Conservation (phyloP, 2,329 filamentous ascomycete genomes). For the Cytospora chrysosperma region DNA sequence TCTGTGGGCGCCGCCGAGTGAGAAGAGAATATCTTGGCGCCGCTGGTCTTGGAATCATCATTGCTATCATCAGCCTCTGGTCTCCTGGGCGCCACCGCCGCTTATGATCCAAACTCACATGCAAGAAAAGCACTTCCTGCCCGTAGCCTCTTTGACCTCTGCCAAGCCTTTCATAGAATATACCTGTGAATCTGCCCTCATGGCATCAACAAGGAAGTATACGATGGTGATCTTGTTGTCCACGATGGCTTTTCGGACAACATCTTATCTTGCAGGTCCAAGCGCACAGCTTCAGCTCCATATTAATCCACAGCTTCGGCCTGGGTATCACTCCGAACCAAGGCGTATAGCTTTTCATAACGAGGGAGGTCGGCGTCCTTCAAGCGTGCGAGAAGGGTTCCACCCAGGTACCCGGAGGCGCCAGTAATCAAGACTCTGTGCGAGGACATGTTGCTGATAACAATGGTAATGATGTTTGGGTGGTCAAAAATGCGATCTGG, state of each 20-base stretch:
- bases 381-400: conserved; percentile 44
- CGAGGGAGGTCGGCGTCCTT: conserved; percentile 37
- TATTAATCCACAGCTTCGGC: conserved; percentile 44
- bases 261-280: conserved; percentile 40
- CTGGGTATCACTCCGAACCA: conserved; percentile 47
- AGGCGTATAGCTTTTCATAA: conserved; percentile 45
- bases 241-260: conserved; percentile 39
- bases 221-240: conserved; percentile 47
- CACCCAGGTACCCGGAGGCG: conserved; percentile 53
- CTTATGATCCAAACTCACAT: conserved; percentile 30
- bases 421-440: conserved; percentile 47
- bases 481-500: too few species aligned
- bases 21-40: conserved; percentile 52
- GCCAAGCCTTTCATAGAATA: conserved; percentile 46
- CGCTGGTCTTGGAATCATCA: conserved; percentile 38
- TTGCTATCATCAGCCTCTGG: neutral
- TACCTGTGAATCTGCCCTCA: conserved; percentile 33
- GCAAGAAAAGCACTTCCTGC: conserved; percentile 47
- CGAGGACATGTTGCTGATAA: conserved; percentile 7
- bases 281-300: conserved; percentile 40
- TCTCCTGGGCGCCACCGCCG: neutral
- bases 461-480: neutral
- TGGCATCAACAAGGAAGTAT: conserved; percentile 46
- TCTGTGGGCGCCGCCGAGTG: conserved; percentile 45
- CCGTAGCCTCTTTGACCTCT: conserved; percentile 42